Evolutionary conservation across 169 alveolate genomes (phyloP).

Genomic region (Cyclospora cayetanensis): DNA sequence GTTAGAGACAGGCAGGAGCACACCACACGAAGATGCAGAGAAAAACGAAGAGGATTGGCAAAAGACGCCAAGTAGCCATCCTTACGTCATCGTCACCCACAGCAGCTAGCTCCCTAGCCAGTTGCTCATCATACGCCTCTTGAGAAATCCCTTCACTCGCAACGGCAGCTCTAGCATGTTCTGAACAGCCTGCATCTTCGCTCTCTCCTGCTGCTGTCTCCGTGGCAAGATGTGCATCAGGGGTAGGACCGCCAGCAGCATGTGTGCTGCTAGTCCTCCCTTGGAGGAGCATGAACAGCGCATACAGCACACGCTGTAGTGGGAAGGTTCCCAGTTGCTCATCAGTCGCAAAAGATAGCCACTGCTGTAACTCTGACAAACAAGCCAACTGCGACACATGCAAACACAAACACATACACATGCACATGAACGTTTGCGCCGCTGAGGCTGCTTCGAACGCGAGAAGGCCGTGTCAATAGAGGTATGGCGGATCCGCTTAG

Average conservation of each 20-base stretch:
- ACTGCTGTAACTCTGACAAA: constrained; percentile 64
- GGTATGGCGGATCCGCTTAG: background rate
- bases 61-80: background rate
- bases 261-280: constrained; percentile 11
- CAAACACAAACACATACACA: background rate
- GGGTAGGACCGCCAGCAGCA: background rate
- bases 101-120: constrained; percentile 32
- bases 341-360: constrained; percentile 68
- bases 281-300: constrained; percentile 58
- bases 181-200: background rate
- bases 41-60: background rate
- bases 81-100: constrained; percentile 4
- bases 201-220: background rate
- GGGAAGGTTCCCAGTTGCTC: constrained; percentile 68
- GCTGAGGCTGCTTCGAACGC: too few species aligned
- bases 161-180: background rate
- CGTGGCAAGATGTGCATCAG: background rate
- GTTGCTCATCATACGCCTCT: constrained; percentile 25
- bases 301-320: constrained; percentile 51
- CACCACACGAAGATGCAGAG: background rate
- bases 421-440: background rate
- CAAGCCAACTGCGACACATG: constrained; percentile 56
- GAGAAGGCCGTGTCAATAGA: too few species aligned
- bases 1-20: background rate
- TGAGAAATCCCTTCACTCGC: too few species aligned